Evolutionary conservation across 2,329 filamentous ascomycete genomes (phyloP).

Genomic region (Colletotrichum eleusines): DNA sequence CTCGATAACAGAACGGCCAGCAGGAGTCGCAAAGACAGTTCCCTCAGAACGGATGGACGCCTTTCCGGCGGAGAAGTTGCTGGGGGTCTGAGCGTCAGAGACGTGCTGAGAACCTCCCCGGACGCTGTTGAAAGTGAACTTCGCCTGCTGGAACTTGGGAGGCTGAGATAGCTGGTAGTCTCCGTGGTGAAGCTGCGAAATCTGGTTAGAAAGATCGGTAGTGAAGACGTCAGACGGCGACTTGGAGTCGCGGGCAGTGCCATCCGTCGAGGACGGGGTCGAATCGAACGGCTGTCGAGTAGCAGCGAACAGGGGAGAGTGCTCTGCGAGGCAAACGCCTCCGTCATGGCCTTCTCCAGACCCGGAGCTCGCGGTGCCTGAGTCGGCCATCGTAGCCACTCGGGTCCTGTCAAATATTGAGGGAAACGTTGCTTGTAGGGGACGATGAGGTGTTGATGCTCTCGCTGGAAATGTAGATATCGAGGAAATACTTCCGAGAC

Average conservation of each 20-base stretch:
- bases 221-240: slow-evolving; percentile 35
- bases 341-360: slow-evolving; percentile 16
- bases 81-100: background rate
- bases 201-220: slow-evolving; percentile 15
- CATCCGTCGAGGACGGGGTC: slow-evolving; percentile 25
- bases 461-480: background rate
- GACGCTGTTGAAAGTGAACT: background rate
- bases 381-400: slow-evolving; percentile 19
- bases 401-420: background rate
- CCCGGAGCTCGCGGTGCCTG: slow-evolving; percentile 18
- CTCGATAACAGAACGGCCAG: slow-evolving; percentile 12
- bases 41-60: slow-evolving; percentile 18
- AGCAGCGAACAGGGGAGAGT: slow-evolving; percentile 19
- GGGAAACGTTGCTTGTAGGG: background rate
- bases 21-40: slow-evolving; percentile 21
- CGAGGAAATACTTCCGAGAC: background rate
- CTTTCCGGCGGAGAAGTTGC: slow-evolving; percentile 19
- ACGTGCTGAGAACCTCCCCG: background rate
- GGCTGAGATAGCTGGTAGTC: slow-evolving; percentile 30
- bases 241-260: slow-evolving; percentile 23
- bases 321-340: slow-evolving; percentile 36
- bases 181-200: slow-evolving; percentile 6
- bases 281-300: background rate
- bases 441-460: background rate
- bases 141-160: slow-evolving; percentile 21